Base-by-base conservation (phyloP, 2,329 filamentous ascomycete genomes). In the Chaetomium globosum region DNA sequence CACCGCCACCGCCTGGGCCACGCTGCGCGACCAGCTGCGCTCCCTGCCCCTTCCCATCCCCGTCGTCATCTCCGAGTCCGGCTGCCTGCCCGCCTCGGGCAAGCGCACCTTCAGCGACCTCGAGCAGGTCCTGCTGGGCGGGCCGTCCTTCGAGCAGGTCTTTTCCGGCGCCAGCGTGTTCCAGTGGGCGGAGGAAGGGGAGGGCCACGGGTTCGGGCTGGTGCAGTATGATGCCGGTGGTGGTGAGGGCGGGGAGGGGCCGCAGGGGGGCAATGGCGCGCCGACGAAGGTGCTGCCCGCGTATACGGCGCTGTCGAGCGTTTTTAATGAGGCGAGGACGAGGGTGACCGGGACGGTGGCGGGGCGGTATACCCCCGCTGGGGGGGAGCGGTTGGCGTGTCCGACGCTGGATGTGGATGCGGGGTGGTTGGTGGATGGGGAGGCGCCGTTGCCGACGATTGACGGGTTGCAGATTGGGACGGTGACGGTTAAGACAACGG, bases 91-190 rank as follows among this genome's bases (percentile, higher is more conserved):
- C 7, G 21, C 28, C 21, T 21, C 6, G 16, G 19, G 21, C 19
- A 36, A 36, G 9, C 63, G 66, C 6, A 43, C 54, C 7, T 64
- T 65, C 21, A 19, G 43, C 1, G 66, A 67, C 2, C 57, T 61
- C 8, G 16, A 46, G 1, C 33, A 49, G 7, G 39, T 63, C 23
- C 36, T 64, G 2, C 48, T 36, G 46, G 6, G 3, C 31, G 26
- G 60, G 51, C 9, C 46, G n/a, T 46, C 31, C 19, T 46, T 43
- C 19, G 52, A 58, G 33, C 33, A 36, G 0, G 55, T 67, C 8
- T 67, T 67, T 33, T 67, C 63, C 0, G 66, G 66, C 6, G 53
- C 51, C 7, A 65, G 39, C 39, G 59, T 63, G 5, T 67, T 58
- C n/a, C 58, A 67, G 31, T 67, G 66, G 66, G 46, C 61, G 1